These are phyloP conservation scores for Brassica juncea DNA, from an alignment of 345 rosid species.

Conservation along the genomic window DNA sequence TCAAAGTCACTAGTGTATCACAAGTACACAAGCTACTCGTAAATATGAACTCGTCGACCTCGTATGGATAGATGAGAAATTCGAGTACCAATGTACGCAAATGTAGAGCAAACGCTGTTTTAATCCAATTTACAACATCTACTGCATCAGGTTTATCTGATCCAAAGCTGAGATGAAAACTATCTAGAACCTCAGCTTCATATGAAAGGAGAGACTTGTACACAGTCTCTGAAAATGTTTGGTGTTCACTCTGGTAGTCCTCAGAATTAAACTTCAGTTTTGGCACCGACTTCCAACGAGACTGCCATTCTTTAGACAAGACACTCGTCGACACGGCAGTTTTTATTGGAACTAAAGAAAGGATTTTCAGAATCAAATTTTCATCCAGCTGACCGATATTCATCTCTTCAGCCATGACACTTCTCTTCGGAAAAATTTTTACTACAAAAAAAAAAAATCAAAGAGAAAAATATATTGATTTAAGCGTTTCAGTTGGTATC, in stretches of 20 bases:
- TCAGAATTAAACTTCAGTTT: not conserved
- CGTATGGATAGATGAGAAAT: not conserved
- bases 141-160: not conserved
- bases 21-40: not conserved
- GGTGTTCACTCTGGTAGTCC: not conserved
- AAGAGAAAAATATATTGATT: not conserved
- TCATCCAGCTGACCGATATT: not conserved
- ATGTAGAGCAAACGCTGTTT: conserved; percentile 6
- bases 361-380: not conserved
- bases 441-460: not conserved
- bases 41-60: not conserved
- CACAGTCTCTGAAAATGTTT: not conserved
- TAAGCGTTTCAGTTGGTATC: not conserved
- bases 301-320: conserved; percentile 15
- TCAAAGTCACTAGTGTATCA: not conserved
- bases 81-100: not conserved
- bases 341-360: conserved; percentile 12
- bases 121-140: not conserved
- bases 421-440: not conserved
- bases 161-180: not conserved
- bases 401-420: not conserved
- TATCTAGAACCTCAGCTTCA: not conserved
- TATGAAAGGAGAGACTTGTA: not conserved
- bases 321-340: not conserved
- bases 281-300: conserved; percentile 13